Conservation (phyloP, 2,329 filamentous ascomycete species). For the Ophiostoma ulmi region DNA sequence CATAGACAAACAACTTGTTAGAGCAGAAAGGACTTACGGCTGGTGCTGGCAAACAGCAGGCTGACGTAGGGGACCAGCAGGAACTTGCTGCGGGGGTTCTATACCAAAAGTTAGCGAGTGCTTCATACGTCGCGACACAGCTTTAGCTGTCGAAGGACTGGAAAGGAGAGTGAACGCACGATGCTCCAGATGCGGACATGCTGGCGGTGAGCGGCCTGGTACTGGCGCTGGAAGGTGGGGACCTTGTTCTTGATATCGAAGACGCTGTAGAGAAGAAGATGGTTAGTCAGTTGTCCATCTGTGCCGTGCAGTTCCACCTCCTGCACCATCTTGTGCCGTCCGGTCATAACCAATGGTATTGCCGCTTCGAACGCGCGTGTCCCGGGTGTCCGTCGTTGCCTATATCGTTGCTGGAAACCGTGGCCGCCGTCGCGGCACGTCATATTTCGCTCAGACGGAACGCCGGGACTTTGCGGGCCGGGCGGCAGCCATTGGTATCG, state of each 20-base stretch:
- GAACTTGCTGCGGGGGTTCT: conserved; percentile 61
- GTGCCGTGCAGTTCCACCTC: not conserved
- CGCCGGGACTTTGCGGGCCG: not conserved
- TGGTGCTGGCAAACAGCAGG: conserved; percentile 57
- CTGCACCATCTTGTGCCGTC: not conserved
- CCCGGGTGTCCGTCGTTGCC: not conserved
- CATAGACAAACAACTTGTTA: not conserved
- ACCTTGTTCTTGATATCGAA: conserved; percentile 73
- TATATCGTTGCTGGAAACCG: not conserved
- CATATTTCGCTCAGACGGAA: conserved; percentile 21
- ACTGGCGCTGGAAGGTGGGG: conserved; percentile 66
- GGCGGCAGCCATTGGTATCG: conserved; percentile 8
- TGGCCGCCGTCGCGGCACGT: not conserved
- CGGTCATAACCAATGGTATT: not conserved
- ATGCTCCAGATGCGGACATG: conserved; percentile 72
- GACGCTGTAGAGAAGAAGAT: conserved; percentile 39
- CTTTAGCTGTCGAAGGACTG: not conserved
- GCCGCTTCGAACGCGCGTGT: not conserved
- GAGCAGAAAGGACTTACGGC: conserved; percentile 39
- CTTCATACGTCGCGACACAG: not conserved
- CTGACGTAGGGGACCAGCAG: conserved; percentile 65
- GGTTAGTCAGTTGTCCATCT: not conserved
- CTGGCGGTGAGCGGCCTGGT: conserved; percentile 66
- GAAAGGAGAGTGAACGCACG: conserved; percentile 50
- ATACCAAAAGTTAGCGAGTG: conserved; percentile 27